Conservation (phyloP, 2,329 filamentous ascomycete species). For the Cladosporium sp. region DNA sequence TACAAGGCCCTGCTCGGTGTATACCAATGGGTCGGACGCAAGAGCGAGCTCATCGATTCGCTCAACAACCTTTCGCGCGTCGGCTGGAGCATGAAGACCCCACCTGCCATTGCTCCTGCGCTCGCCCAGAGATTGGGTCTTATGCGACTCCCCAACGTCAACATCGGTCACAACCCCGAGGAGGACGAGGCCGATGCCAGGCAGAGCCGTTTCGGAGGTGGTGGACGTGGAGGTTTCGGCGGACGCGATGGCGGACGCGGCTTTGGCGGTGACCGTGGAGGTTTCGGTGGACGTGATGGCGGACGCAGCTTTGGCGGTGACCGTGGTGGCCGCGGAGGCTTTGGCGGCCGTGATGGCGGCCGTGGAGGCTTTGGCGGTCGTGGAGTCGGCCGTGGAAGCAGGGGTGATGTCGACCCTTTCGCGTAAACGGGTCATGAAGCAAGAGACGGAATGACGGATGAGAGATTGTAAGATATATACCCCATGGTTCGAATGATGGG, state of each 20-base stretch:
- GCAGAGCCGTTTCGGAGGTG: slow-evolving; percentile 8
- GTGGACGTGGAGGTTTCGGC: slow-evolving; percentile 16
- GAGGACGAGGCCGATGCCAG: slow-evolving; percentile 9
- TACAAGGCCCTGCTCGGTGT: slow-evolving; percentile 59
- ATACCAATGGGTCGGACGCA: slow-evolving; percentile 38
- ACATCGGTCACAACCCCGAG: slow-evolving; percentile 20
- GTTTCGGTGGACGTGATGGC: slow-evolving; percentile 12
- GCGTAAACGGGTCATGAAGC: slow-evolving; percentile 7
- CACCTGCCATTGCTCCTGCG: slow-evolving; percentile 39
- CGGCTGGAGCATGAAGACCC: slow-evolving; percentile 50
- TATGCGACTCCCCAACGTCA: slow-evolving; percentile 26
- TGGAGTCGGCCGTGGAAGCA: slow-evolving; percentile 12
- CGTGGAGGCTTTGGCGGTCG: slow-evolving; percentile 3
- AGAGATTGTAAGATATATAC: slow-evolving; percentile 4
- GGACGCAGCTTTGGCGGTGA: slow-evolving; percentile 8
- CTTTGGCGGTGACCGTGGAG: too few relatives aligned
- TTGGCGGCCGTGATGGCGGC: slow-evolving; percentile 9
- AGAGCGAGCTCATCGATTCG: slow-evolving; percentile 40
- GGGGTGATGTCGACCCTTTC: slow-evolving; percentile 5
- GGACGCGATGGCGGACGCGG: slow-evolving; percentile 16
- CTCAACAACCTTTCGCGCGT: slow-evolving; percentile 52
- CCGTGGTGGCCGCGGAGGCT: slow-evolving; percentile 13
- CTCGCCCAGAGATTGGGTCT: slow-evolving; percentile 30
- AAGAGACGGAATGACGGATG: neutral
- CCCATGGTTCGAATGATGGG: too few relatives aligned